phyloP scores from a whole-genome alignment of 176 grass and related monocot genomes.

The Puccinellia tenuiflora region DNA sequence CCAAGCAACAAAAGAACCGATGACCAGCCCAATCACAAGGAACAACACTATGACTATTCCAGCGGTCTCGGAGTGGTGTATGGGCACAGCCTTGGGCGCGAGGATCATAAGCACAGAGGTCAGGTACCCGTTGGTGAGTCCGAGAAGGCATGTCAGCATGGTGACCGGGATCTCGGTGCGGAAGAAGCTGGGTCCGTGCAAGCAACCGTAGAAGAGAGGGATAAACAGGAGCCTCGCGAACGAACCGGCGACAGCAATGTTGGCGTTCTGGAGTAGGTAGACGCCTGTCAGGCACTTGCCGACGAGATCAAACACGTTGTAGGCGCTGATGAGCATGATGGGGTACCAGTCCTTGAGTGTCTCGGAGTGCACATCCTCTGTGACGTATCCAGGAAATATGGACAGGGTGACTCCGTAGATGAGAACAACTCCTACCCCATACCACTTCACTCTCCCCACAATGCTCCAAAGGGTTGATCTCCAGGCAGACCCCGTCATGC shows the following conservation, averaged over 20 bases:
- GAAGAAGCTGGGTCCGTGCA: slow-evolving; percentile 83
- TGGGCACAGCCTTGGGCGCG: slow-evolving; percentile 76
- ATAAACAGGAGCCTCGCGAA: slow-evolving; percentile 69
- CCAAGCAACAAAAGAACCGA: slow-evolving; percentile 77
- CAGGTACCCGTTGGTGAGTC: slow-evolving; percentile 83
- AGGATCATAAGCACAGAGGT: slow-evolving; percentile 85
- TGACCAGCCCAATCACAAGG: slow-evolving; percentile 58
- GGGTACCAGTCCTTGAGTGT: slow-evolving; percentile 85
- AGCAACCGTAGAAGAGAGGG: slow-evolving; percentile 77
- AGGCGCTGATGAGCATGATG: slow-evolving; percentile 74
- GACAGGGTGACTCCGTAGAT: slow-evolving; percentile 82
- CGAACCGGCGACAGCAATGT: slow-evolving; percentile 43
- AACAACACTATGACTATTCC: slow-evolving; percentile 89
- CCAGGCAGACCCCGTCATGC: slow-evolving; percentile 65
- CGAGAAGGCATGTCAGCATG: slow-evolving; percentile 67
- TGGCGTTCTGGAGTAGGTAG: slow-evolving; percentile 63
- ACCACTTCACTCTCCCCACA: slow-evolving; percentile 70
- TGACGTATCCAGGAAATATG: slow-evolving; percentile 93
- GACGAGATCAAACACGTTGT: slow-evolving; percentile 83
- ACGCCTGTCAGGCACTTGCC: slow-evolving; percentile 69
- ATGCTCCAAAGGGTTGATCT: slow-evolving; percentile 84
- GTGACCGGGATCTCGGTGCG: slow-evolving; percentile 71
- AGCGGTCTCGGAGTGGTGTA: slow-evolving; percentile 79
- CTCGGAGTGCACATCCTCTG: slow-evolving; percentile 93
- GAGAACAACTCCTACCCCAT: slow-evolving; percentile 56